These are phyloP conservation scores for Citrus mangshanensis DNA, from an alignment of 345 rosid species.

Conservation along the genomic window DNA sequence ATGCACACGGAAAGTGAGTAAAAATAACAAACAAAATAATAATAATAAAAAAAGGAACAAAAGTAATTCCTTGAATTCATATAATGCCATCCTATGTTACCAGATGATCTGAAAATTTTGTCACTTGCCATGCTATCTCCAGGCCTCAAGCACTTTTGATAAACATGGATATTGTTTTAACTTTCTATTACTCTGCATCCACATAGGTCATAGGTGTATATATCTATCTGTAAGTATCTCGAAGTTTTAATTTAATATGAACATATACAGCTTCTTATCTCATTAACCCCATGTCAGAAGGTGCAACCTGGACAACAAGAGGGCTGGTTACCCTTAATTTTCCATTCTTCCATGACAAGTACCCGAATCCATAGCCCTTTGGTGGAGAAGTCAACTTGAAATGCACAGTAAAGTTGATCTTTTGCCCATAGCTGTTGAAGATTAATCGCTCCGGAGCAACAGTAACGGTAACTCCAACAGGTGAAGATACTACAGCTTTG, in stretches of 20 bases:
- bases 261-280: slow-evolving; percentile 14
- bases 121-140: neutral
- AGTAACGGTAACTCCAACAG: slow-evolving; percentile 38
- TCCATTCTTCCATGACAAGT: slow-evolving; percentile 43
- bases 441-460: slow-evolving; percentile 34
- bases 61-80: neutral
- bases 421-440: slow-evolving; percentile 44
- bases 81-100: neutral
- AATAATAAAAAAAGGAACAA: neutral
- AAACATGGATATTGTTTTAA: neutral
- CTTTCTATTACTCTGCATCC: slow-evolving; percentile 1
- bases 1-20: neutral
- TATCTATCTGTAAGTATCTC: neutral
- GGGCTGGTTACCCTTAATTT: slow-evolving; percentile 38
- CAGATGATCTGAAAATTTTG: neutral
- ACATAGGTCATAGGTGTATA: neutral
- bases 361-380: slow-evolving; percentile 47
- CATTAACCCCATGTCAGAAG: slow-evolving; percentile 31
- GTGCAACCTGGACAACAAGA: slow-evolving; percentile 34
- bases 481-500: slow-evolving; percentile 36
- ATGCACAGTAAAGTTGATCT: slow-evolving; percentile 38
- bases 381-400: slow-evolving; percentile 39
- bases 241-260: neutral
- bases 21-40: neutral
- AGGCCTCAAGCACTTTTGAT: neutral